Conservation (phyloP, 257 asterid genomes). For the Solanum medicagineum region DNA sequence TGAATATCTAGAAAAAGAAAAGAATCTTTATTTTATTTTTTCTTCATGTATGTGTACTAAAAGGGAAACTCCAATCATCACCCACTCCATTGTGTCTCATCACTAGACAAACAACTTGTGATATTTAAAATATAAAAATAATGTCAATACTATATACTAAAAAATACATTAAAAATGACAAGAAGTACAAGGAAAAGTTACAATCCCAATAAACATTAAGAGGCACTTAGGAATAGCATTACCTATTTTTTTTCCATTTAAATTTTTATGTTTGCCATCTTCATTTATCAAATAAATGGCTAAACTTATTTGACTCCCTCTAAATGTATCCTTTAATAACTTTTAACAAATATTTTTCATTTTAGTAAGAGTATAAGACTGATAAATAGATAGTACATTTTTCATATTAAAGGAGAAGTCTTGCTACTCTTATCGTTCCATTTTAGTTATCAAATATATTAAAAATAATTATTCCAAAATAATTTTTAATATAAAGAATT, state of each 20-base stretch:
- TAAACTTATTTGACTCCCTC: background rate
- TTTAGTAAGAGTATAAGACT: background rate
- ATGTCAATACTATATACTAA: background rate
- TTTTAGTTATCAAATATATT: too few relatives aligned
- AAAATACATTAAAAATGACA: background rate
- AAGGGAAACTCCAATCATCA: background rate
- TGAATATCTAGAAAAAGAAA: too few relatives aligned
- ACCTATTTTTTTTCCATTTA: background rate
- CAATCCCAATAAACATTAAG: conserved; percentile 37
- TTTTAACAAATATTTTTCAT: background rate
- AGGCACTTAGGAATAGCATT: conserved; percentile 29
- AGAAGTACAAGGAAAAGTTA: conserved; percentile 1
- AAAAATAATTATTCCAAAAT: too few relatives aligned
- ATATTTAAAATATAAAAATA: background rate
- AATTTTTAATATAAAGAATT: too few relatives aligned
- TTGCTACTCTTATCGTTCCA: too few relatives aligned
- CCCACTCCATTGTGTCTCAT: background rate
- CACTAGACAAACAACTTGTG: background rate
- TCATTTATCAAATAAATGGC: background rate
- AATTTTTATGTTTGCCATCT: background rate
- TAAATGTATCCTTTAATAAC: background rate
- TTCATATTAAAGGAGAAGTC: background rate
- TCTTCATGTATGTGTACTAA: background rate
- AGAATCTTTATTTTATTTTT: background rate
- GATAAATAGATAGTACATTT: background rate